Conservation (phyloP, 163 green algal species). For the Coccomyxa subellipsoidea region DNA sequence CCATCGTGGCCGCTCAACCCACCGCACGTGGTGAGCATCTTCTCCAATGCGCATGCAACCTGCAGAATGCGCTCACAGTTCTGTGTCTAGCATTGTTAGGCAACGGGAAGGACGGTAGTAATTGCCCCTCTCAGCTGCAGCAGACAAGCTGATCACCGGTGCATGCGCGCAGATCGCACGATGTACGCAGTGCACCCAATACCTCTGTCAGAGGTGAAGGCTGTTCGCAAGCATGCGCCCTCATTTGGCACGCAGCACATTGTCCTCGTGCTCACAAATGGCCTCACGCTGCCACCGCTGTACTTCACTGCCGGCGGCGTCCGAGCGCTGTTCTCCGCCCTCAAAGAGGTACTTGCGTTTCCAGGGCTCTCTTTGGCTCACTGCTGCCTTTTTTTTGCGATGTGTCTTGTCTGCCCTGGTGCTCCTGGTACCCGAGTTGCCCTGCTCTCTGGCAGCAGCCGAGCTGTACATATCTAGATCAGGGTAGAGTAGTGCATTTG, state of each 20-base stretch:
- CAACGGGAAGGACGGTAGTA: no score
- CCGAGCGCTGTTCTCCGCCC: constrained; percentile 39
- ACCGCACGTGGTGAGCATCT: not conserved
- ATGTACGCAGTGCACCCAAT: constrained; percentile 67
- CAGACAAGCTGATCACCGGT: not conserved
- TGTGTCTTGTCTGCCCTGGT: no score
- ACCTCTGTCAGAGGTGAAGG: constrained; percentile 64
- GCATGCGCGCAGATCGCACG: constrained; percentile 36
- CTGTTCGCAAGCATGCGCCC: constrained; percentile 50
- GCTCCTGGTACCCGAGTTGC: no score
- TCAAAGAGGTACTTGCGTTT: constrained; percentile 35
- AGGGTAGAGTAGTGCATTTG: no score
- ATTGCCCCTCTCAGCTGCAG: no score
- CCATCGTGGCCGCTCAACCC: not conserved
- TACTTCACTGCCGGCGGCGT: constrained; percentile 66
- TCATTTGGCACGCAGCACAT: constrained; percentile 51
- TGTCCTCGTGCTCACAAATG: constrained; percentile 54
- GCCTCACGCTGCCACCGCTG: constrained; percentile 60
- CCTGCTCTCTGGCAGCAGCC: no score
- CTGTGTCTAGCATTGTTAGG: no score
- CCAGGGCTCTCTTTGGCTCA: no score
- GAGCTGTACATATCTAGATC: no score
- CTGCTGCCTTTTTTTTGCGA: no score
- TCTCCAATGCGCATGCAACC: not conserved
- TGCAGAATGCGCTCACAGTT: no score